A percentile compares a stretch with the other conserved stretches of the same genome.
These are phyloP conservation scores for Chaetomium tenue DNA, from an alignment of 495 filamentous ascomycete genomes.

Conservation along the genomic window DNA sequence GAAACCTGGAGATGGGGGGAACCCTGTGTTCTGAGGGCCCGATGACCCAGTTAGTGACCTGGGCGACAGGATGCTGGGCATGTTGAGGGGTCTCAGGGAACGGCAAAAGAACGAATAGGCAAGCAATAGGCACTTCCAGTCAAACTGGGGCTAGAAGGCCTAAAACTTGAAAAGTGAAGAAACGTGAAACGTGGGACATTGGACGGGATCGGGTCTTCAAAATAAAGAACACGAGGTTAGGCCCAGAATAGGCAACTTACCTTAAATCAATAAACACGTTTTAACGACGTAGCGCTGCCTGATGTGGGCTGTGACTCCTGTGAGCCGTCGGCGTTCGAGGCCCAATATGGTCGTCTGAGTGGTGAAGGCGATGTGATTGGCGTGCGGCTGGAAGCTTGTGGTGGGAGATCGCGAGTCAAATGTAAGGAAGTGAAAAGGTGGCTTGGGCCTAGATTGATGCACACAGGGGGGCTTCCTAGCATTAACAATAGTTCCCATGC, in stretches of 20 bases:
- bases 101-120: background rate
- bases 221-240: too few relatives aligned
- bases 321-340: background rate
- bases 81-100: background rate
- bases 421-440: background rate
- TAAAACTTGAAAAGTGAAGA: background rate
- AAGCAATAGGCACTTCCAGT: too few relatives aligned
- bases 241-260: background rate
- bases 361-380: background rate
- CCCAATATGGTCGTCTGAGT: background rate
- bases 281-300: background rate
- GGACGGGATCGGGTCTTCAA: too few relatives aligned
- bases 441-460: background rate
- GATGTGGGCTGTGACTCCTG: constrained; percentile 8
- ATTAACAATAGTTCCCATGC: background rate
- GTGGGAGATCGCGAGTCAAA: background rate
- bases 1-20: background rate
- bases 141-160: background rate
- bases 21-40: background rate
- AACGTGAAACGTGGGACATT: too few relatives aligned
- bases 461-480: background rate
- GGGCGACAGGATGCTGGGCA: constrained; percentile 16
- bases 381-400: background rate
- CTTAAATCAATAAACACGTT: too few relatives aligned
- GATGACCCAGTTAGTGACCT: constrained; percentile 1